Percentiles rank a stretch among this genome's conserved stretches.
Evolutionary conservation across 2,329 filamentous ascomycete genomes (phyloP).

Genomic region (Botryotinia convoluta): DNA sequence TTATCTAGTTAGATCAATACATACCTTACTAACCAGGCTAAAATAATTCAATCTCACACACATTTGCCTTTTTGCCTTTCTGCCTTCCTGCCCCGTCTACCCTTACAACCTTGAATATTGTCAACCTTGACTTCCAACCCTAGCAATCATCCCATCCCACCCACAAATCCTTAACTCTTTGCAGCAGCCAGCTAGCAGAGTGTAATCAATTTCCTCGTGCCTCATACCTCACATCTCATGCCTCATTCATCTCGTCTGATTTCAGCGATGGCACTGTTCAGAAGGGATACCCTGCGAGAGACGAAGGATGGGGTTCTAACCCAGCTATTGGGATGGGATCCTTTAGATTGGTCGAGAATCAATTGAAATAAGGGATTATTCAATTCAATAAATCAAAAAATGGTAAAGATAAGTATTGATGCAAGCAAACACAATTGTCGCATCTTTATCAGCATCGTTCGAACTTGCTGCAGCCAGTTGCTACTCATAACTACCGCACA

Average conservation of each 20-base stretch:
- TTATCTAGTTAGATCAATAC: fast-evolving
- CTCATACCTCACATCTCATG: neutral
- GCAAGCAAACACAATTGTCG: neutral
- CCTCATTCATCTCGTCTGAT: neutral
- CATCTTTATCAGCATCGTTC: neutral
- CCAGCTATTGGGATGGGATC: constrained; percentile 12
- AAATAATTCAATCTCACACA: neutral
- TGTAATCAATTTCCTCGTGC: neutral
- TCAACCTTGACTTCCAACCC: neutral
- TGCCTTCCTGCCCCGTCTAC: neutral
- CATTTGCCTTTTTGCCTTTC: neutral
- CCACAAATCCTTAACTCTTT: neutral
- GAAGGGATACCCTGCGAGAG: neutral
- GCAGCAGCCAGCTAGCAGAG: neutral
- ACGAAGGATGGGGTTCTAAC: constrained; percentile 7
- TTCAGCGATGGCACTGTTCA: constrained; percentile 18
- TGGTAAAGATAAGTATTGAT: neutral
- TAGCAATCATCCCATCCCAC: neutral
- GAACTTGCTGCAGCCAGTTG: neutral
- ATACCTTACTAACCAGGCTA: neutral
- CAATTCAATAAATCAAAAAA: neutral
- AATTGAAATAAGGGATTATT: neutral
- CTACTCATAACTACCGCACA: neutral
- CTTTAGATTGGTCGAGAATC: constrained; percentile 17
- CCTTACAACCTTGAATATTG: neutral